Percentiles rank a stretch among this genome's conserved stretches.
Conservation (phyloP, 1,284 basidiomycete genomes). For the Inonotus hispidus region DNA sequence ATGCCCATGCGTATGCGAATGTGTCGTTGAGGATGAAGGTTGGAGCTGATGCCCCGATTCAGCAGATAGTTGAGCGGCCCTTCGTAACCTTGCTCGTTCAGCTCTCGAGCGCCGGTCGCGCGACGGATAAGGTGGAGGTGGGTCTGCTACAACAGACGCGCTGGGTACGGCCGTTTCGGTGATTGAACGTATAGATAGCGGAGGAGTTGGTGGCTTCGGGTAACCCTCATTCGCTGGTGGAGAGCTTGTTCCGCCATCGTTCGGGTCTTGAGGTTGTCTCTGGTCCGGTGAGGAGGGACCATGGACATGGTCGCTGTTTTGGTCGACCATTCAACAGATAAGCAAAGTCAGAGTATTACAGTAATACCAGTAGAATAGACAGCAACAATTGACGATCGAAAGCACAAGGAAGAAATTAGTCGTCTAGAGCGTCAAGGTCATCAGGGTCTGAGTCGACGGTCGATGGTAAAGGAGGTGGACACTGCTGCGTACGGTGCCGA, state of each 20-base stretch:
- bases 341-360: background rate
- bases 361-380: background rate
- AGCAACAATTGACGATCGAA: background rate
- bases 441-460: background rate
- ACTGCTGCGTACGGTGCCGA: background rate
- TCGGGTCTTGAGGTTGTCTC: background rate
- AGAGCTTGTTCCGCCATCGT: background rate
- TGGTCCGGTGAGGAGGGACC: background rate
- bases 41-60: background rate
- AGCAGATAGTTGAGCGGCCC: slow-evolving; percentile 29
- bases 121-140: slow-evolving; percentile 64
- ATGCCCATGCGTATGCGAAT: slow-evolving; percentile 26
- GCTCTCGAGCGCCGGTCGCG: slow-evolving; percentile 41
- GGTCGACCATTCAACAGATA: background rate
- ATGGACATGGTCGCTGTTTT: background rate
- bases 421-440: background rate
- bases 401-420: background rate
- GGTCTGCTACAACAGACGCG: slow-evolving; percentile 33
- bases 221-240: background rate
- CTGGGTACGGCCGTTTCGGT: slow-evolving; percentile 7
- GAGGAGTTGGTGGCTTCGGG: slow-evolving; percentile 15
- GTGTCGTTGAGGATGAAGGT: slow-evolving; percentile 3
- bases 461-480: background rate
- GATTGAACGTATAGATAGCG: background rate
- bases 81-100: slow-evolving; percentile 26